Conservation (phyloP, 2,329 filamentous ascomycete species). For the Aspergillus ochraceoroseus region DNA sequence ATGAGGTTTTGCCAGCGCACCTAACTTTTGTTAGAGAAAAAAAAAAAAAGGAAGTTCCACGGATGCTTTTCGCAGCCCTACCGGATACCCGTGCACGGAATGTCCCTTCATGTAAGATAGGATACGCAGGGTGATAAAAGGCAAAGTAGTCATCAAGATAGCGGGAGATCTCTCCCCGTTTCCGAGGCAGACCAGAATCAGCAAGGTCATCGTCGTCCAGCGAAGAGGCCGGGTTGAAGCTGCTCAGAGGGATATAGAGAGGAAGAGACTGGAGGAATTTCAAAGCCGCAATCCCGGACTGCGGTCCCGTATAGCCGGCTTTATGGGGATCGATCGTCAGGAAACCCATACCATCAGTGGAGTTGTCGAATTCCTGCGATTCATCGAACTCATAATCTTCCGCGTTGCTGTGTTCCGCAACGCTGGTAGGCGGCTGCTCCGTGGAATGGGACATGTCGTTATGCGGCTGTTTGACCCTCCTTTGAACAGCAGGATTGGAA, state of each 20-base stretch:
- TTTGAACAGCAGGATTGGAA: not conserved
- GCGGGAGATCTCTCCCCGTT: conserved; percentile 5
- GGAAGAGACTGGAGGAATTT: conserved; percentile 21
- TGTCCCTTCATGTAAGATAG: conserved; percentile 20
- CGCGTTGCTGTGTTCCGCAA: conserved; percentile 19
- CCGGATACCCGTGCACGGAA: conserved; percentile 20
- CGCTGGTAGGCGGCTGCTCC: conserved; percentile 16
- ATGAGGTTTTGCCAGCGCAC: conserved; percentile 18
- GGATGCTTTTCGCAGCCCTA: not conserved
- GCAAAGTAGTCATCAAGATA: conserved; percentile 21
- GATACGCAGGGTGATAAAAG: conserved; percentile 19
- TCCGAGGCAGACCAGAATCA: conserved; percentile 3
- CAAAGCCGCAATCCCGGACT: conserved; percentile 19
- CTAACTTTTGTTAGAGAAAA: conserved; percentile 7
- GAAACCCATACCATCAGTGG: conserved; percentile 21
- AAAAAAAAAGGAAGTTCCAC: not conserved
- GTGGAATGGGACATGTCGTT: conserved; percentile 18
- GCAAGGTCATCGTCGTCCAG: conserved; percentile 17
- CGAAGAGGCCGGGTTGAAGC: conserved; percentile 17
- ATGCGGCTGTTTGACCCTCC: conserved; percentile 10
- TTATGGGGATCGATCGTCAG: conserved; percentile 20
- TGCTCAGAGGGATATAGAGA: conserved; percentile 18
- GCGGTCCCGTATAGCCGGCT: conserved; percentile 20
- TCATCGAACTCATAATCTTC: conserved; percentile 23
- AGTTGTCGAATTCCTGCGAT: conserved; percentile 22